Evolutionary conservation across 1,284 basidiomycete genomes (phyloP).

Genomic region (Meira nashicola): DNA sequence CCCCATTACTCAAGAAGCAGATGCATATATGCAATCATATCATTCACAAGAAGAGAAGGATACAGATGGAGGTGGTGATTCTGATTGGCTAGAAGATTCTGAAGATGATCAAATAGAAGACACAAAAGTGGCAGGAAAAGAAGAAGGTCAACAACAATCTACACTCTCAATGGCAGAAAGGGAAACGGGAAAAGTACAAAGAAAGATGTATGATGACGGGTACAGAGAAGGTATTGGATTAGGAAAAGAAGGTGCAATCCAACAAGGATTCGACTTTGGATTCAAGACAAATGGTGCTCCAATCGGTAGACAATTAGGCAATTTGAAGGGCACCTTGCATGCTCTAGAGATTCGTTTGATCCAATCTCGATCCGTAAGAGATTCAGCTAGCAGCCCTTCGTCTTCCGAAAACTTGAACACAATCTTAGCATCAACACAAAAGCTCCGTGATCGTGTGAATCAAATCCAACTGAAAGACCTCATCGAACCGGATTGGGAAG

Average conservation of each 20-base stretch:
- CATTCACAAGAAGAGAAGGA: neutral
- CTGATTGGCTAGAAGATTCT: slow-evolving; percentile 32
- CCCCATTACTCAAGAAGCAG: neutral
- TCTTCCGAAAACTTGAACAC: too few relatives aligned
- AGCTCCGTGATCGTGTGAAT: slow-evolving; percentile 12
- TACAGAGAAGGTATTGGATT: slow-evolving; percentile 81
- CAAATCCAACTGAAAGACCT: slow-evolving; percentile 14
- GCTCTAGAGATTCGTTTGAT: neutral
- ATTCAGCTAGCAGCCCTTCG: neutral
- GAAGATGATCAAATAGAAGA: slow-evolving; percentile 15
- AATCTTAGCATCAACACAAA: too few relatives aligned
- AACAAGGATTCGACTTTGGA: slow-evolving; percentile 74
- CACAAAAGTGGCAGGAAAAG: too few relatives aligned
- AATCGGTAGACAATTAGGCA: slow-evolving; percentile 67
- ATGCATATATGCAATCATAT: neutral
- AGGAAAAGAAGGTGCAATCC: slow-evolving; percentile 73
- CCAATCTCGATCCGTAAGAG: neutral
- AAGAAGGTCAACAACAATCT: too few relatives aligned
- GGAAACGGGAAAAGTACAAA: slow-evolving; percentile 28
- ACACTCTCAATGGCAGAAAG: slow-evolving; percentile 26
- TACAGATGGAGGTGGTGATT: slow-evolving; percentile 16
- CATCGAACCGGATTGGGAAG: slow-evolving; percentile 31
- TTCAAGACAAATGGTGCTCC: slow-evolving; percentile 69
- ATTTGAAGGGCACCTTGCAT: slow-evolving; percentile 61
- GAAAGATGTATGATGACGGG: slow-evolving; percentile 57